These are phyloP conservation scores for Suillus cothurnatus DNA, from an alignment of 768 basidiomycete species.

Conservation along the genomic window DNA sequence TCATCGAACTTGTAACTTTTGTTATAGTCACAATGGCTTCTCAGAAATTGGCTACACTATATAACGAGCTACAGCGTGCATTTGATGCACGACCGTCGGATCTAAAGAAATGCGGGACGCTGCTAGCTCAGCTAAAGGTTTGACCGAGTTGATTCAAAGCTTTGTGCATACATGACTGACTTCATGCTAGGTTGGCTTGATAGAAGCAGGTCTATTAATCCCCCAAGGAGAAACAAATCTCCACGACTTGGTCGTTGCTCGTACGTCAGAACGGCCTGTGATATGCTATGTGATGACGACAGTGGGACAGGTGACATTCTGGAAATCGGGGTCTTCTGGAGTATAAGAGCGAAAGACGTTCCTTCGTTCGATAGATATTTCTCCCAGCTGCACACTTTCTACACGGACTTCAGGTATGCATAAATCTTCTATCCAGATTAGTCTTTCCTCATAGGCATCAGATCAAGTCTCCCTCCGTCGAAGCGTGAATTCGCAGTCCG, in stretches of 20 bases:
- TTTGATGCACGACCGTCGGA: conserved; percentile 70
- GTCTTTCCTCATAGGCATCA: conserved; percentile 25
- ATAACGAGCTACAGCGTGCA: conserved; percentile 65
- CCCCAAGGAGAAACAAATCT: conserved; percentile 66
- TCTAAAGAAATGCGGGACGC: conserved; percentile 61
- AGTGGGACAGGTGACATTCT: conserved; percentile 78
- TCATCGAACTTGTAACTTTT: neutral
- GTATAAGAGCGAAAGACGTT: conserved; percentile 84
- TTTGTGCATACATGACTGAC: neutral
- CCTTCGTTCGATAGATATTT: conserved; percentile 96
- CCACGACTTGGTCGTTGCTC: conserved; percentile 72
- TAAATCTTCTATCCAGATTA: conserved; percentile 14
- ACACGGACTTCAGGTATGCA: conserved; percentile 78
- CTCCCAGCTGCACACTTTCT: conserved; percentile 87
- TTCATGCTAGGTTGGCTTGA: conserved; percentile 64
- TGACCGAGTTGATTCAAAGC: conserved; percentile 3
- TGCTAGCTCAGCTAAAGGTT: conserved; percentile 81
- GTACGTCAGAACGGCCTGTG: conserved; percentile 46
- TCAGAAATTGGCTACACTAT: conserved; percentile 56
- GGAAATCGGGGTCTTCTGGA: conserved; percentile 94
- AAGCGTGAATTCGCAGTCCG: conserved; percentile 86
- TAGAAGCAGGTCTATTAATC: conserved; percentile 73
- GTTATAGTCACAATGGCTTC: conserved; percentile 44
- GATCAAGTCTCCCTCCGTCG: conserved; percentile 78
- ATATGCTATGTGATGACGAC: conserved; percentile 3